Evolutionary conservation across 768 basidiomycete species (phyloP).

Genomic region (Auriscalpium vulgare): DNA sequence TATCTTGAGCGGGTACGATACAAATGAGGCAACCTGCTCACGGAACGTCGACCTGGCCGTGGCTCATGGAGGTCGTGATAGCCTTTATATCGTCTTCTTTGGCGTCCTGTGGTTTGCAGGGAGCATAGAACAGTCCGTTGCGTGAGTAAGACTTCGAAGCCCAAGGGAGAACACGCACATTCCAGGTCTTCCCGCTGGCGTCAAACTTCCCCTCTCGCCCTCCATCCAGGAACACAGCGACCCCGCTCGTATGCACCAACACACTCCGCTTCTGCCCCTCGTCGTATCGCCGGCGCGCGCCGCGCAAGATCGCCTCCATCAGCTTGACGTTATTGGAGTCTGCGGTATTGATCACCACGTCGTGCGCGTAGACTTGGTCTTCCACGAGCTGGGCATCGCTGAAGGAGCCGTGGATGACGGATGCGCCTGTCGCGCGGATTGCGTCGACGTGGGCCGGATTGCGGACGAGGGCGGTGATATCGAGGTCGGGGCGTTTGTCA

Average conservation of each 20-base stretch:
- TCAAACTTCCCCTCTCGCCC: conserved; percentile 4
- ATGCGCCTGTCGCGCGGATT: neutral
- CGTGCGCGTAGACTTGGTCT: neutral
- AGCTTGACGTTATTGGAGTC: neutral
- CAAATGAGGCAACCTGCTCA: neutral
- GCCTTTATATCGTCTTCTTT: conserved; percentile 7
- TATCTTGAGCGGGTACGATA: neutral
- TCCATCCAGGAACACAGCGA: conserved; percentile 1
- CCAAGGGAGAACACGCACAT: neutral
- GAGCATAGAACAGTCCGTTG: neutral
- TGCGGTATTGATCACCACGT: conserved; percentile 4
- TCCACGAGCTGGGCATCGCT: conserved; percentile 1
- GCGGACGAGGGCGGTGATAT: conserved; percentile 5
- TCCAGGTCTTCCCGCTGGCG: conserved; percentile 2
- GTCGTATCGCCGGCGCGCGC: conserved; percentile 2
- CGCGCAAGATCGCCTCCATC: neutral
- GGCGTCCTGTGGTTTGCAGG: neutral
- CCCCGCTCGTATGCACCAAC: conserved; percentile 8
- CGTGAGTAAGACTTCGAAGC: neutral
- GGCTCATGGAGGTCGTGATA: conserved; percentile 4
- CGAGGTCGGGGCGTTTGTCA: neutral
- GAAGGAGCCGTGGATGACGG: conserved; percentile 2
- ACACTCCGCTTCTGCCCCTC: neutral
- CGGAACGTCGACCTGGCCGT: conserved; percentile 2
- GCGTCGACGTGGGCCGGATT: neutral